Evolutionary conservation across 108 stramenopile species (phyloP), one percentile per base, ranked within the genome.

Genomic region (Nitzschia palea): DNA sequence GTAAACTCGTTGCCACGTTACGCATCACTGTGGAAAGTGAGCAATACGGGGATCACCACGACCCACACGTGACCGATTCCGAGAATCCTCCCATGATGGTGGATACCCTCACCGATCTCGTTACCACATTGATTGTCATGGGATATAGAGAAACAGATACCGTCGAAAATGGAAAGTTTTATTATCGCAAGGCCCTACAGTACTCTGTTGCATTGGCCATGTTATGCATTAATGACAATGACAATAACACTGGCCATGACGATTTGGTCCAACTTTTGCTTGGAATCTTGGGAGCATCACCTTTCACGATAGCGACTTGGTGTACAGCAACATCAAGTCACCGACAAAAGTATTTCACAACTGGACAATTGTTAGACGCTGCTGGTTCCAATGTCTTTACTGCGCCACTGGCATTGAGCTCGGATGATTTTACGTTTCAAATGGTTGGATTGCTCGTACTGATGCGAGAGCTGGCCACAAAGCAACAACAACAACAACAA

Each of bases 81-180:
- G 50, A 18, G 17, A 20, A 25, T 44, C 14, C 42, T 18, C 1
- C 22, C 42, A 44, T 12, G 37, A 4, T 40, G 28, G n/a, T 51
- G 17, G 50, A 6, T 10, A 23, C n/a, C 20, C n/a, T 32, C 3
- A n/a, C n/a, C n/a, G n/a, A n/a, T n/a, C 2, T 43, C 26, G 40
- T 61, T 6, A 26, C 9, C n/a, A n/a, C n/a, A n/a, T n/a, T n/a
- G n/a, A n/a, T n/a, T n/a, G n/a, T n/a, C 22, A 61, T 61, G 60
- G 60, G 60, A 44, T 61, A 61, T 27, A 18, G 60, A 61, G 60
- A 61, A 25, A 42, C 20, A 22, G 60, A 61, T 42, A 61, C 60
- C 23, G 26, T 61, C 33, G 10, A 40, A 14, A 40, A 61, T 44
- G 60, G 26, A 22, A 44, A 15, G 10, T 12, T 42, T 17, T 61